These are phyloP conservation scores for Boletus semigastroideus DNA, from an alignment of 1,284 basidiomycete genomes.

Conservation along the genomic window DNA sequence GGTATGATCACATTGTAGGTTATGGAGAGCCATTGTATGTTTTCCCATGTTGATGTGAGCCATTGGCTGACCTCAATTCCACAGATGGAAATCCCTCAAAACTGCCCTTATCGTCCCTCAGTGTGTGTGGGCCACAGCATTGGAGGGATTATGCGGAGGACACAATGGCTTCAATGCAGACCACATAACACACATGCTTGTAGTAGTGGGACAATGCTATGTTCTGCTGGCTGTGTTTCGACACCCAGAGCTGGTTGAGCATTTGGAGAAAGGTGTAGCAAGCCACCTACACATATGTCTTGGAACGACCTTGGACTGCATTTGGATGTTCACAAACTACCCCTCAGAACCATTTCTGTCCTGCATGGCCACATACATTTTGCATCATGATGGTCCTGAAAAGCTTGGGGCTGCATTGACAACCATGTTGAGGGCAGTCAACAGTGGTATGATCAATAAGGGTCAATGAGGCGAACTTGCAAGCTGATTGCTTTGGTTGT, in stretches of 20 bases:
- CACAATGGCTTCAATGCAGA: neutral
- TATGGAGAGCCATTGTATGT: conserved; percentile 4
- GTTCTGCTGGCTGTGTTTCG: neutral
- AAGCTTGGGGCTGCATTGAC: neutral
- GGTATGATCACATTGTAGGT: neutral
- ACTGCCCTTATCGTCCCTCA: neutral
- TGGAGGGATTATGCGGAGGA: neutral
- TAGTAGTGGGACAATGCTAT: conserved; percentile 11
- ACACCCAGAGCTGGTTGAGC: conserved; percentile 2
- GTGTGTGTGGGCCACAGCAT: neutral
- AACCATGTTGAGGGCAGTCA: neutral
- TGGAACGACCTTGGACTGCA: conserved; percentile 4
- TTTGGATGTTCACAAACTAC: conserved; percentile 8
- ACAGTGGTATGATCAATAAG: conserved; percentile 12
- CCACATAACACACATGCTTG: conserved; percentile 1
- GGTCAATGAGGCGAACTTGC: conserved; percentile 6
- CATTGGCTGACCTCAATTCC: neutral
- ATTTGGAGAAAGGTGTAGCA: conserved; percentile 4
- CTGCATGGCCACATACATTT: neutral
- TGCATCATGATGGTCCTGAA: neutral
- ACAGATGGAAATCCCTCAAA: conserved; percentile 3
- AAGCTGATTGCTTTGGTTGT: conserved; percentile 13
- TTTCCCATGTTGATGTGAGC: neutral
- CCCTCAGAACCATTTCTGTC: conserved; percentile 14
- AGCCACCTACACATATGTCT: conserved; percentile 9